phyloP scores from a whole-genome alignment of 2,329 filamentous ascomycete species.

The Emmonsia crescens region DNA sequence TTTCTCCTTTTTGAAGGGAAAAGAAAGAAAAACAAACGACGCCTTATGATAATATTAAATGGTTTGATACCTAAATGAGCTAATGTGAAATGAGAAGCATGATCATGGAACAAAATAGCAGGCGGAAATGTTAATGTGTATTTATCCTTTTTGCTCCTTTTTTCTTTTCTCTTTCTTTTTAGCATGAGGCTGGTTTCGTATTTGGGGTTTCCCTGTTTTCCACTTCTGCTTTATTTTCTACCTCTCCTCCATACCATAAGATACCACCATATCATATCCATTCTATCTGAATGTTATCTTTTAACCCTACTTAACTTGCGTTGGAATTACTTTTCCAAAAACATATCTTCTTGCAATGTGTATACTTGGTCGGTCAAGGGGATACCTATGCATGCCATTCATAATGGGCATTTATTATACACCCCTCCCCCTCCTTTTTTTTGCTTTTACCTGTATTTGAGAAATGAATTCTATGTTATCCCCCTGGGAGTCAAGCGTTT shows the following conservation, averaged over 20 bases:
- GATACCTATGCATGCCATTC: no score
- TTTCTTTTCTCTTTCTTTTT: neutral
- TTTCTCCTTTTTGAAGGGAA: neutral
- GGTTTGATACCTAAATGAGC: neutral
- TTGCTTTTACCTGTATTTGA: no score
- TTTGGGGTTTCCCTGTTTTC: neutral
- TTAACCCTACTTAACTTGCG: no score
- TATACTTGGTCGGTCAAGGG: no score
- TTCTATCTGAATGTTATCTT: no score
- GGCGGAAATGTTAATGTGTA: neutral
- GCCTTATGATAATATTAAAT: neutral
- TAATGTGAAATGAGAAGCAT: neutral
- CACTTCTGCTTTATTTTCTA: neutral
- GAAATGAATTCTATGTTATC: no score
- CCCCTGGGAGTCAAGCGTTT: no score
- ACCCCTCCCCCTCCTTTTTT: no score
- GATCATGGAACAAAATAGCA: neutral
- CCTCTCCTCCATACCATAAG: neutral
- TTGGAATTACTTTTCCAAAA: no score
- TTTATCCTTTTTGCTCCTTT: neutral
- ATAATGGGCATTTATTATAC: no score
- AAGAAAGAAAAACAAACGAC: neutral
- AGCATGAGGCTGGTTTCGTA: neutral
- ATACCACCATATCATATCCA: neutral
- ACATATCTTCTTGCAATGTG: no score